Base-by-base conservation (phyloP, 2,329 filamentous ascomycete genomes). In the Nothophoma quercina region DNA sequence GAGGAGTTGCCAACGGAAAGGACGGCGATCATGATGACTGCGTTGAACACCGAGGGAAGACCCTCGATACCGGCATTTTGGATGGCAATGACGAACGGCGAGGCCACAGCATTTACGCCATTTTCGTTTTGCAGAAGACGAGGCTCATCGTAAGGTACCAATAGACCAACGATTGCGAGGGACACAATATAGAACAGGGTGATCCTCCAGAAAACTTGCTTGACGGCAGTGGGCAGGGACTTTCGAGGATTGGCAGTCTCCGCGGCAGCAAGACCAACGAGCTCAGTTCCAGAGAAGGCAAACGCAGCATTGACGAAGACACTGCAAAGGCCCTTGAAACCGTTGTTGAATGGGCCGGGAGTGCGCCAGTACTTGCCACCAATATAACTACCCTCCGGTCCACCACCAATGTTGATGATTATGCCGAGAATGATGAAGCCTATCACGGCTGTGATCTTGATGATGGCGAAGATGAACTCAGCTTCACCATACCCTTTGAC, bases 51-150 rank as follows among this genome's bases (percentile, higher is more conserved):
- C 0, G 89, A 93, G 2, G 91, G 91, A 2, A 97, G 83, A 2
- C 88, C 87, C 33, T 84, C 77, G 64, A 97, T 96, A 7, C 90
- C 88, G 1, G 92, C 91, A 58, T 92, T 88, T 61, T 89, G 81
- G 63, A 96, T 96, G 57, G 93, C 91, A 65, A 97, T 96, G 64
- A 97, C 93, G 72, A 97, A 97, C 1, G 93, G 93, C 2, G 91
- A 96, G 1, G 91, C 89, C 21, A 86, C 85, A 34, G 88, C 85
- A 70, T 92, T 85, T 40, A 83, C 83, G n/a, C 79, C 79, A 47
- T 78, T 83, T 19, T 72, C 77, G 32, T 81, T 80, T 9, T 79
- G 79, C 1, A 91, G 78, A 0, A 96, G 86, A 3, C 82, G 79
- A 0, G 68, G 48, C 56, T 96, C 85, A 64, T 84, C 77, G 71